Base-by-base conservation (phyloP, 441 rosid genomes). In the Mallotus japonicus region DNA sequence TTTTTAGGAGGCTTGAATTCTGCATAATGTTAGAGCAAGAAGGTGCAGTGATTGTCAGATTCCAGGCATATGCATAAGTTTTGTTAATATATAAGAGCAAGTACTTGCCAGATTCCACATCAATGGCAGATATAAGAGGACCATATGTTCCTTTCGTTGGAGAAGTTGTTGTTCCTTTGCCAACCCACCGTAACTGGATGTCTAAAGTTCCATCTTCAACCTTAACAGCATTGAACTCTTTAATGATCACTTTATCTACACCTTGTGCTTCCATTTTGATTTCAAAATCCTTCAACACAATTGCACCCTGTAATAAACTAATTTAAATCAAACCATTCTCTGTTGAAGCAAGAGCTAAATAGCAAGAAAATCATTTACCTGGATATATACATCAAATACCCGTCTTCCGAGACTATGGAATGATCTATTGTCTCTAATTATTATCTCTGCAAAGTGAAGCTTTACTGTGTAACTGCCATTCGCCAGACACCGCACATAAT, bases 361-460 rank as follows among this genome's bases (percentile, higher is more conserved):
- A 51, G 2, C 6, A 51, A 44, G 19, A 58, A 14, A 60, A 50
- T 20, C 8, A 28, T 16, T 28, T 65, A 78, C 81, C 81, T 78
- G 81, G 37, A 78, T 71, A 57, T 78, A 78, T 20, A 78, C 81
- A 71, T 78, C 75, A 42, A 74, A 78, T 24, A 78, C 70, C 47
- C 78, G 75, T 60, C 68, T 74, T 54, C 81, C 81, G 37, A 74
- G 57, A 69, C 81, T 70, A 5, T 50, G 17, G 65, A 58, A 78
- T 10, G 81, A 69, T n/a, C 72, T 70, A 8, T 65, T 60, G 16
- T 78, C 69, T 40, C 62, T 70, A 58, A 74, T 28, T 16, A 70
- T 56, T 61, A 74, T 78, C 72, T 78, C 81, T 32, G 78, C 75
- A 44, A 78, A 78, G 55, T 78, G 81, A 70, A 78, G 81, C 76